Percentiles rank a stretch among this genome's conserved stretches.
phyloP scores from a whole-genome alignment of 1,284 basidiomycete species.

The Rhodotorula sp. region DNA sequence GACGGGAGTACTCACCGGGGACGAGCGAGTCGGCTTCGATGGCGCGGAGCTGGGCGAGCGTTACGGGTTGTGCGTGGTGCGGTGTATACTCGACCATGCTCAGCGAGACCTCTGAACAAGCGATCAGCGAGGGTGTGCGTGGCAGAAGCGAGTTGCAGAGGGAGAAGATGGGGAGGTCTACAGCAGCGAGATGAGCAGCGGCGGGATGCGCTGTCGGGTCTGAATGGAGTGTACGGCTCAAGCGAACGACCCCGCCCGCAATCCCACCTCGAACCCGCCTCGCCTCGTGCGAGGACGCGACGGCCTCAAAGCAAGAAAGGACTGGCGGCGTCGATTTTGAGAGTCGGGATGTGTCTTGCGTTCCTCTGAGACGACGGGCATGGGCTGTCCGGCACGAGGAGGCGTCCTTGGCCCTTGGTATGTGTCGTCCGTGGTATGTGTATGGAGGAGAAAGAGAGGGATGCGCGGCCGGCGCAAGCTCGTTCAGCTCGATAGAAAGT shows the following conservation, averaged over 20 bases:
- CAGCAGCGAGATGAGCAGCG: not conserved
- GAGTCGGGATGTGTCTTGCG: not conserved
- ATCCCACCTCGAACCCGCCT: not conserved
- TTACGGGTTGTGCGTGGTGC: constrained; percentile 33
- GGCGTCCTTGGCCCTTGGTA: constrained; percentile 1
- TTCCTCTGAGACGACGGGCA: constrained; percentile 3
- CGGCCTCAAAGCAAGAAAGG: not conserved
- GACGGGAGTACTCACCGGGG: constrained; percentile 6
- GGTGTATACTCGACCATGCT: constrained; percentile 14
- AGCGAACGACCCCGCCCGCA: not conserved
- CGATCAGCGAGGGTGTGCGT: not conserved
- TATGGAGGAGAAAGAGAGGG: too few species aligned
- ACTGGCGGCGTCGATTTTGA: not conserved
- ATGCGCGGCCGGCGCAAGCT: too few species aligned
- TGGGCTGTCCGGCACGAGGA: not conserved
- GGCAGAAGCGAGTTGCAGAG: not conserved
- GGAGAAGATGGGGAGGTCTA: not conserved
- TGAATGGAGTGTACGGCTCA: not conserved
- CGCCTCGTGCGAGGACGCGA: too few species aligned
- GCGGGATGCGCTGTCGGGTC: not conserved
- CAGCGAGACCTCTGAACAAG: not conserved
- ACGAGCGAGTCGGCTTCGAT: constrained; percentile 32
- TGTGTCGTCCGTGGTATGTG: not conserved
- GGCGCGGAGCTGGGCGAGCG: constrained; percentile 17
- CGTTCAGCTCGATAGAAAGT: too few species aligned